phyloP scores from a whole-genome alignment of 2,329 filamentous ascomycete species.

The Cadophora sp. region DNA sequence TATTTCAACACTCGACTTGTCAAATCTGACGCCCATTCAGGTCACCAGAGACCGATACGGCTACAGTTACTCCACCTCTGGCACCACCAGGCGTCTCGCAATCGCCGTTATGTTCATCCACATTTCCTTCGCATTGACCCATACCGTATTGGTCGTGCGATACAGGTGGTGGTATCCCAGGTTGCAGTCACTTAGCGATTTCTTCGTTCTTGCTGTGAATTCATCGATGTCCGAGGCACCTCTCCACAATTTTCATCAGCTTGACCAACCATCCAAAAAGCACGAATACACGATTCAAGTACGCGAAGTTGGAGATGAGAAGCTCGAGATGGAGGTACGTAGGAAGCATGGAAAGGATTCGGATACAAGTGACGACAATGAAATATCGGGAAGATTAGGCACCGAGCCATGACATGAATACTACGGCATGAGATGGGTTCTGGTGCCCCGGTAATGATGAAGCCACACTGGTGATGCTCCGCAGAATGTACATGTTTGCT shows the following conservation, averaged over 20 bases:
- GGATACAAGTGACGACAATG: no score
- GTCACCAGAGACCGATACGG: background rate
- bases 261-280: background rate
- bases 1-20: no score
- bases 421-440: no score
- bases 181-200: background rate
- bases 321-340: no score
- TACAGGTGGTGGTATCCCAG: background rate
- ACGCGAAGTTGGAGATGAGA: background rate
- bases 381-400: no score
- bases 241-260: background rate
- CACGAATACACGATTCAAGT: background rate
- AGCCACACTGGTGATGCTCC: no score
- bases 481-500: no score
- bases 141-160: background rate
- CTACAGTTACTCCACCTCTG: conserved; percentile 1
- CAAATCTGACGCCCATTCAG: no score
- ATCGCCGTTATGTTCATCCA: background rate
- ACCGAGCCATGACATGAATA: no score
- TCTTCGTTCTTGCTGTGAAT: conserved; percentile 3
- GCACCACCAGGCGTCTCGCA: background rate
- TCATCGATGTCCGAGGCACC: background rate
- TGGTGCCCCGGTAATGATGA: no score
- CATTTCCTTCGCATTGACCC: background rate
- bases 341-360: no score